Evolutionary conservation across 2,329 filamentous ascomycete genomes (phyloP), one percentile per base, ranked within the genome.

Genomic region (Alternaria ventricosa): DNA sequence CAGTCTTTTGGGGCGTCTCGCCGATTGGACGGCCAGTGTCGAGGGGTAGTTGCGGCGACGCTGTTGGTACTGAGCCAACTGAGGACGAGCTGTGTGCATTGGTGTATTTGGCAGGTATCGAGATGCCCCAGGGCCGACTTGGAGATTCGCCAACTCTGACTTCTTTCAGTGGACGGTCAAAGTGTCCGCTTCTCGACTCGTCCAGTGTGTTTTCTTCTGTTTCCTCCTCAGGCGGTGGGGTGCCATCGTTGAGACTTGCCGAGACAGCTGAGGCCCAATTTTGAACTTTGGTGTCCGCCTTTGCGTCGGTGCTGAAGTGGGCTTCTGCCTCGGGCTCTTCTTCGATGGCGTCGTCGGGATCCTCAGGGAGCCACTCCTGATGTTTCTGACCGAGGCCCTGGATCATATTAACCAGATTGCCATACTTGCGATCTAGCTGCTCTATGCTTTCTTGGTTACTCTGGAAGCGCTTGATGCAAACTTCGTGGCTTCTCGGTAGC

Each of bases 61-160:
- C 78, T 25, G 81, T 83, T 6, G 81, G 78, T 43, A 71, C 79
- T 66, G 75, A 80, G 65, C 76, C 75, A 15, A 79, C 78, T 6
- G 81, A 83, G 3, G 74, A 76, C 1, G 73, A 78, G 45, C 78
- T 80, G 13, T 74, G 74, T 10, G 76, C 74, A n/a, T 82, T 78
- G 6, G 80, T 76, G 61, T 83, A 84, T 63, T 81, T 80, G n/a
- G 79, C 79, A 3, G 94, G 94, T 0, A 97, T 90, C 6, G 89
- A 88, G 56, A 97, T 97, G 6, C 94, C 94, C 94, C 94, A 97
- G 13, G 95, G 95, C 47, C 95, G 87, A 78, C 92, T 97, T 6
- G 95, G 95, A 13, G 93, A 97, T 80, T 98, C 95, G 46, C 95
- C 95, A 22, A 98, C 89, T n/a, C 95, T 87, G 10, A 98, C 88